Evolutionary conservation across 1,139 yeast species (phyloP), one percentile per base, ranked within the genome.

Genomic region (Zygosaccharomyces sapae): DNA sequence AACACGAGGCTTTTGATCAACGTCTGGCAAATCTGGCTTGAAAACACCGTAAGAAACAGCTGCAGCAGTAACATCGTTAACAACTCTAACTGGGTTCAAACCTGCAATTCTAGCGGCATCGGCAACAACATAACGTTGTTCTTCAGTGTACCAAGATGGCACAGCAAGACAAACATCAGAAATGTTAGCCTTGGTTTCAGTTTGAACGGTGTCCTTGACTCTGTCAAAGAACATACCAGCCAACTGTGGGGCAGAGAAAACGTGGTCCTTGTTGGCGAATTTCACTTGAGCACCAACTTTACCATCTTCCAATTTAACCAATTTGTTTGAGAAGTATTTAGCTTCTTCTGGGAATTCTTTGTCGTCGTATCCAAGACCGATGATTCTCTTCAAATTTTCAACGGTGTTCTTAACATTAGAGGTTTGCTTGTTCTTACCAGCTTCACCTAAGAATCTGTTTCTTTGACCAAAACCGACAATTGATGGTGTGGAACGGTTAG

Each of bases 11-110:
- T 84, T 86, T 71, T 88, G 97, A 31, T 63, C 67, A 43, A 58
- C 64, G 58, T 86, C 88, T 70, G 96, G 92, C 61, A 92, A 86
- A 65, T 87, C 94, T 49, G 86, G 82, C 80, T 92, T 90, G 83
- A 92, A 92, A 54, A 92, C 97, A 77, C 98, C 98, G 75, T 92
- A 94, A 60, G 97, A 95, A 57, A 94, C 96, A 60, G 97, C 97
- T 52, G 98, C 98, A 53, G 98, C 97, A 51, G 98, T 90, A 56
- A 87, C 83, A 70, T 92, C 98, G 70, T 92, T 92, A 62, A 92
- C 95, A 58, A 92, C 83, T 79, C 98, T 86, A 53, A 92, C 97
- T 52, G 98, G 97, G 81, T 92, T 92, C 68, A 92, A 80, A 55
- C 96, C 96, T 54, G 98, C 97, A 69, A 92, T 86, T 67, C 79